A percentile compares a stretch with the other conserved stretches of the same genome.
Conservation (phyloP, 2,329 filamentous ascomycete genomes). For the Colletotrichum sansevieriae region DNA sequence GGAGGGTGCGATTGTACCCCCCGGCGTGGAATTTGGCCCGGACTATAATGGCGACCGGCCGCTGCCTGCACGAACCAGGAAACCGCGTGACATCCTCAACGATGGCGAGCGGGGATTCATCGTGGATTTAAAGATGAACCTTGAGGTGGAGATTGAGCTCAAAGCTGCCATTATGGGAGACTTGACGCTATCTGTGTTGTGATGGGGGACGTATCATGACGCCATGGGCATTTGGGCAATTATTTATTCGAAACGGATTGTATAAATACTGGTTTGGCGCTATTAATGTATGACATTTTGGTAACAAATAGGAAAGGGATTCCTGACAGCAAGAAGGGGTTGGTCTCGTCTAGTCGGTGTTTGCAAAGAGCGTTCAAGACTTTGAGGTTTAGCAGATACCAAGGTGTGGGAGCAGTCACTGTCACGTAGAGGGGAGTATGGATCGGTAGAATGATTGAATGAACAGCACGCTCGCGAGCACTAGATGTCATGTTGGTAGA, state of each 20-base stretch:
- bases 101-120: slow-evolving; percentile 39
- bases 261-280: slow-evolving; percentile 15
- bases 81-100: slow-evolving; percentile 34
- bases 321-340: not conserved
- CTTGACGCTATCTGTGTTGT: slow-evolving; percentile 35
- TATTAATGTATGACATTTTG: slow-evolving; percentile 14
- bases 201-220: not conserved
- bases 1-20: slow-evolving; percentile 19
- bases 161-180: slow-evolving; percentile 36
- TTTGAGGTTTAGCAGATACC: not conserved
- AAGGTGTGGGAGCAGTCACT: not conserved
- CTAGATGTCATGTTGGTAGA: not conserved
- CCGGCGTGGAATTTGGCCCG: slow-evolving; percentile 25
- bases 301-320: not conserved
- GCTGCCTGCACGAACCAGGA: slow-evolving; percentile 29
- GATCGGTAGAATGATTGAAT: not conserved
- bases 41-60: slow-evolving; percentile 22
- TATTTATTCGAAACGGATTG: not conserved
- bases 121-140: slow-evolving; percentile 33
- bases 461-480: not conserved
- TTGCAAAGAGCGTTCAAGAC: slow-evolving; percentile 17
- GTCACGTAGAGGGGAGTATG: not conserved
- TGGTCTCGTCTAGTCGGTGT: not conserved
- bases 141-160: slow-evolving; percentile 33
- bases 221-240: not conserved